phyloP scores from a whole-genome alignment of 192 early-diverging fungal genomes.

The Coemansia sp. region DNA sequence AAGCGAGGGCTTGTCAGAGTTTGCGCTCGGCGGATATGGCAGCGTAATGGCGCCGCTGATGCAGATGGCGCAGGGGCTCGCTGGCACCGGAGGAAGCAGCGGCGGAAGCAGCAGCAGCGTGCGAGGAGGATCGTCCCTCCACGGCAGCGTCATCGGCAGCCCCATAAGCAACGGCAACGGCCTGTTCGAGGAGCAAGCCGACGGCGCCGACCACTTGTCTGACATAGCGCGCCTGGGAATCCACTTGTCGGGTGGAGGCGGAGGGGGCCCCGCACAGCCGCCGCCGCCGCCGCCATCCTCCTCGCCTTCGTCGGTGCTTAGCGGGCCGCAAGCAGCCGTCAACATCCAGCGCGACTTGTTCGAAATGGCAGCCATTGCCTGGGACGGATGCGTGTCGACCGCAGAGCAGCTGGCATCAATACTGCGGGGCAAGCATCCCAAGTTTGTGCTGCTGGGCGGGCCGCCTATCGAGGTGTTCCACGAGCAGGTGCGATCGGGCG shows the following conservation, averaged over 20 bases:
- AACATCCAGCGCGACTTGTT: conserved; percentile 41
- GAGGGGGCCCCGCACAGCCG: neutral
- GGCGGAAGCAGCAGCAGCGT: conserved; percentile 36
- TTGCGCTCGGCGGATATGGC: conserved; percentile 47
- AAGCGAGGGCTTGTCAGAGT: conserved; percentile 54
- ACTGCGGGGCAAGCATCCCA: conserved; percentile 54
- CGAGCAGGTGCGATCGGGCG: conserved; percentile 43
- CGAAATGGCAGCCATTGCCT: conserved; percentile 51
- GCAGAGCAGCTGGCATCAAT: conserved; percentile 55
- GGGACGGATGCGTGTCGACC: conserved; percentile 56
- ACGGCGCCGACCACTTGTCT: neutral
- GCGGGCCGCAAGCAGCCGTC: conserved; percentile 6
- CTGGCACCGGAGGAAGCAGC: neutral
- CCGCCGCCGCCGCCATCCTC: neutral
- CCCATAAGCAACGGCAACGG: conserved; percentile 16
- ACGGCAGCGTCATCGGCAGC: conserved; percentile 53
- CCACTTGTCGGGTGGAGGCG: neutral
- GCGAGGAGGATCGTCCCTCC: conserved; percentile 35
- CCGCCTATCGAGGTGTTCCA: conserved; percentile 35
- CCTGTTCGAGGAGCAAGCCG: neutral
- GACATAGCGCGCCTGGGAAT: neutral
- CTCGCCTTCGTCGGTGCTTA: conserved; percentile 4
- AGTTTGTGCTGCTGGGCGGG: conserved; percentile 49
- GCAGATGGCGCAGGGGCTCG: conserved; percentile 32
- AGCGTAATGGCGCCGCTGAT: conserved; percentile 53